Base-by-base conservation (phyloP, 1,139 yeast genomes). In the Spathaspora sp. region DNA sequence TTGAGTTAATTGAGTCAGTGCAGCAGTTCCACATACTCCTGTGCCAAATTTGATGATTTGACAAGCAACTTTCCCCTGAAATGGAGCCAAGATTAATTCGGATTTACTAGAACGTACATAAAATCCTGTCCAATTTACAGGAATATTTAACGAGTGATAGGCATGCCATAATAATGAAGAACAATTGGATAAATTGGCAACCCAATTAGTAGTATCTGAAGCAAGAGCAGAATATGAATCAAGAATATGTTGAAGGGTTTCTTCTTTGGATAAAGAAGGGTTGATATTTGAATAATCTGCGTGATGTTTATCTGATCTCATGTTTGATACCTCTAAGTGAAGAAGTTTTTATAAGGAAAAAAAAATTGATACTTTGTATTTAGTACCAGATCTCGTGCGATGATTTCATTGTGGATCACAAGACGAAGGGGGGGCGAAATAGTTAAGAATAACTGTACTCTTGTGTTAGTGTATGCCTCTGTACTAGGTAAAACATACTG, bases 61-160 rank as follows among this genome's bases (percentile, higher is more conserved):
- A 60, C 99, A 93, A 0, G 98, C 98, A 2, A 93, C 98, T 63
- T 89, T 89, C 1, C 99, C 99, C 64, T 89, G 96, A 63, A 93
- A 93, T 7, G 99, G 99, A 0, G 95, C 99, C 41, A 93, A 72
- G 27, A 89, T 76, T 46, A 93, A 71, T 56, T 77, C 81, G 0
- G 61, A 52, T 45, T 78, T 74, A 4, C 41, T 41, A 2, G 38
- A 18, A 39, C 65, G 53, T 0, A 88, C 80, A 58, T 93, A 93
- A 61, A 93, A 90, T 0, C 99, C 99, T 0, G 96, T 81, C 99
- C 99, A 93, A 62, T 93, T 93, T 17, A 91, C 88, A 1, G 70
- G 64, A 2, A 74, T 56, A 1, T 68, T 62, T 5, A 86, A 60
- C 0, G 89, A 78, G 49, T 80, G 84, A 65, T 88, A 91, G 11